phyloP scores from a whole-genome alignment of 257 asterid genomes.

The Plantago ovata region DNA sequence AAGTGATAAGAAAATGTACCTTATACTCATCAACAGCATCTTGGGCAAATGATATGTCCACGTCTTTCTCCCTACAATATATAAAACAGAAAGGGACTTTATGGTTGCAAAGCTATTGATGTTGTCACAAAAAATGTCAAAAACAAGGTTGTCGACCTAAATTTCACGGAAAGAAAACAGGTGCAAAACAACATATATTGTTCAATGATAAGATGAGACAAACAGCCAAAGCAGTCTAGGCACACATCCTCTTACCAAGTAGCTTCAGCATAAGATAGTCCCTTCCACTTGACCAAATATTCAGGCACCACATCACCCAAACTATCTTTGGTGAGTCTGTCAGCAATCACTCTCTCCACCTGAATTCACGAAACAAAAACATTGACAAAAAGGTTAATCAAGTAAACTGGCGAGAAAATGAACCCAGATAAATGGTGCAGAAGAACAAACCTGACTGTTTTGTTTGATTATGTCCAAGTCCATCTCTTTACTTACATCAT shows the following conservation, averaged over 20 bases:
- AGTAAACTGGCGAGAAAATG: constrained; percentile 5
- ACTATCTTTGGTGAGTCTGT: constrained; percentile 68
- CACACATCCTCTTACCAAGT: constrained; percentile 62
- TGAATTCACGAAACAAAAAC: constrained; percentile 32
- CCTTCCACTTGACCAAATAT: constrained; percentile 96
- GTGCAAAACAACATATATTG: not conserved
- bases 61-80: constrained; percentile 84
- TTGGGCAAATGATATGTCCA: constrained; percentile 83
- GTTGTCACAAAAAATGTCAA: not conserved
- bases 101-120: not conserved
- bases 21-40: constrained; percentile 95
- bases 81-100: constrained; percentile 21
- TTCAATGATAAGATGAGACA: constrained; percentile 7
- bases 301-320: constrained; percentile 84
- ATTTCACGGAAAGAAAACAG: constrained; percentile 11
- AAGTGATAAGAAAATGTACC: constrained; percentile 40
- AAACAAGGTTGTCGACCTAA: not conserved
- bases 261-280: constrained; percentile 97
- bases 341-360: constrained; percentile 96
- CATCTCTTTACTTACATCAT: constrained; percentile 99
- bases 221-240: constrained; percentile 18
- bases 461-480: constrained; percentile 95
- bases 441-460: constrained; percentile 69
- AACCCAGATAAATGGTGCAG: constrained; percentile 9
- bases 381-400: constrained; percentile 10